Evolutionary conservation across 306 rosid species (phyloP).

Genomic region (Glycine soja): DNA sequence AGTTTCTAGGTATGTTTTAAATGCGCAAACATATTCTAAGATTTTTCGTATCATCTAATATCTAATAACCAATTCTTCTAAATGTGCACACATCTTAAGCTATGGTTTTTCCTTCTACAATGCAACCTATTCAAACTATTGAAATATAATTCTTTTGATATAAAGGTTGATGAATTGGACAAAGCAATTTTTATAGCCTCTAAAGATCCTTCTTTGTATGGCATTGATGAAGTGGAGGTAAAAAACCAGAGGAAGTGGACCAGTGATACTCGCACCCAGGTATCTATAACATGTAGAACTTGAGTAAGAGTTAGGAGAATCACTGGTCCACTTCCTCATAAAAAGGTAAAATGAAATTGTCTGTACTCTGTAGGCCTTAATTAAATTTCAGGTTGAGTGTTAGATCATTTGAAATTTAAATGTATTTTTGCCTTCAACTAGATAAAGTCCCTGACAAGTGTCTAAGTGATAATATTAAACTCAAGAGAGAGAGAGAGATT

Average conservation of each 20-base stretch:
- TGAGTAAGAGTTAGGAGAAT: slow-evolving; percentile 33
- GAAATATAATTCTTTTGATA: slow-evolving; percentile 82
- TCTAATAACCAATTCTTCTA: too few relatives aligned
- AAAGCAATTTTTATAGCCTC: slow-evolving; percentile 93
- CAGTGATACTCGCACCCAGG: slow-evolving; percentile 86
- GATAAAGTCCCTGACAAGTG: not conserved
- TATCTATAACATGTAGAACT: slow-evolving; percentile 47
- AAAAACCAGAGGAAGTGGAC: slow-evolving; percentile 95
- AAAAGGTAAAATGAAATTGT: not conserved
- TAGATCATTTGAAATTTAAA: slow-evolving; percentile 16
- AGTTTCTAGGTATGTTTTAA: too few relatives aligned
- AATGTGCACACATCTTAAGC: slow-evolving; percentile 10
- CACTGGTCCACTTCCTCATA: too few relatives aligned
- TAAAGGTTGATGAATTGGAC: slow-evolving; percentile 98
- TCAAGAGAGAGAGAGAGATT: not conserved
- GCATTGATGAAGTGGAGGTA: slow-evolving; percentile 86
- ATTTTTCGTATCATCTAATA: too few relatives aligned
- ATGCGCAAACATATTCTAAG: too few relatives aligned
- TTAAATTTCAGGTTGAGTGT: not conserved
- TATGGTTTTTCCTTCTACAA: slow-evolving; percentile 21
- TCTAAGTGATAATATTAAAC: slow-evolving; percentile 16
- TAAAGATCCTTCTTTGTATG: slow-evolving; percentile 86
- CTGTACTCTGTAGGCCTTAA: not conserved
- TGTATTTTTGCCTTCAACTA: not conserved
- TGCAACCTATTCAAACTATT: slow-evolving; percentile 50